These are phyloP conservation scores for Ailanthus altissimus DNA, from an alignment of 345 rosid species.

Conservation along the genomic window DNA sequence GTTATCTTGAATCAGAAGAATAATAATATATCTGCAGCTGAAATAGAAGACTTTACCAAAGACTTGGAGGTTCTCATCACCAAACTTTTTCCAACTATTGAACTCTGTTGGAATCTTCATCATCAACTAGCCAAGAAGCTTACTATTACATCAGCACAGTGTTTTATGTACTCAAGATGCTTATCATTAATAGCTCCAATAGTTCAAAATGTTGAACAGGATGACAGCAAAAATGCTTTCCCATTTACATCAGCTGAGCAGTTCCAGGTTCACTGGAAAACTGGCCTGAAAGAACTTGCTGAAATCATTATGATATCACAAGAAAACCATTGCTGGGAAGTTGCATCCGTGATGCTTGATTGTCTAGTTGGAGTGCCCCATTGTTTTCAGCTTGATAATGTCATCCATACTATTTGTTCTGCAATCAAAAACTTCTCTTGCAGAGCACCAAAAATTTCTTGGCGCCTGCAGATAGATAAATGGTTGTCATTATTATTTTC, in stretches of 20 bases:
- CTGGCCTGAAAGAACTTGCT: slow-evolving; percentile 57
- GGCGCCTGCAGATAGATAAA: slow-evolving; percentile 74
- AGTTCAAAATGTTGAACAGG: slow-evolving; percentile 39
- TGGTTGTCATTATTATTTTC: slow-evolving; percentile 55
- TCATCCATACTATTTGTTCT: slow-evolving; percentile 46
- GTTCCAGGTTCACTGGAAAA: slow-evolving; percentile 45
- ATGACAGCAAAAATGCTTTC: slow-evolving; percentile 30
- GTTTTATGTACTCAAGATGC: slow-evolving; percentile 58
- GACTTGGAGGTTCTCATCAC: slow-evolving; percentile 49
- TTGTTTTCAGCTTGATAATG: slow-evolving; percentile 44
- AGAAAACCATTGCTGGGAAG: slow-evolving; percentile 70
- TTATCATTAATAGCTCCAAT: slow-evolving; percentile 45
- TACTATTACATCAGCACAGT: slow-evolving; percentile 52
- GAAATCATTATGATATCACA: slow-evolving; percentile 44
- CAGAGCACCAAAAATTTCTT: slow-evolving; percentile 68
- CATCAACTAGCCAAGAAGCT: slow-evolving; percentile 59
- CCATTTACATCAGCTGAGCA: slow-evolving; percentile 36
- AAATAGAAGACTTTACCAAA: slow-evolving; percentile 49
- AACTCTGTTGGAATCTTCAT: slow-evolving; percentile 67
- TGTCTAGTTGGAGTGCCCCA: slow-evolving; percentile 62
- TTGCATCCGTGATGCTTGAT: slow-evolving; percentile 62
- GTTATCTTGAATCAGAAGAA: slow-evolving; percentile 26
- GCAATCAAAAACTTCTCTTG: slow-evolving; percentile 48
- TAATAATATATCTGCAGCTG: slow-evolving; percentile 42
- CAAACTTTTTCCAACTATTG: slow-evolving; percentile 55